A percentile compares a stretch with the other conserved stretches of the same genome.
phyloP scores from a whole-genome alignment of 2,329 filamentous ascomycete genomes.

The Colletotrichum falcatum region DNA sequence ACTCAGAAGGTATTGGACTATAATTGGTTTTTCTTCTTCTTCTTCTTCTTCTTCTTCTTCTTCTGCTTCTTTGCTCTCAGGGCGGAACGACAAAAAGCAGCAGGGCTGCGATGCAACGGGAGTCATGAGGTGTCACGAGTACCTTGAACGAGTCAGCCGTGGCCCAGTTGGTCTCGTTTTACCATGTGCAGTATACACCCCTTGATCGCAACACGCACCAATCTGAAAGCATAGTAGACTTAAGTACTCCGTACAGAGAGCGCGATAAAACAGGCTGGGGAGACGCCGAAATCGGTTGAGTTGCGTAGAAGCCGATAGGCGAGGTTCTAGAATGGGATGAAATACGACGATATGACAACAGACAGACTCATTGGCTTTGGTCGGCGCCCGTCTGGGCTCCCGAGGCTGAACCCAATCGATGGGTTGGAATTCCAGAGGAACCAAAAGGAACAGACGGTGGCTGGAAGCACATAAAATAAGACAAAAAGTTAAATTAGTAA shows the following conservation, averaged over 20 bases:
- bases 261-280: neutral
- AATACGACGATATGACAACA: neutral
- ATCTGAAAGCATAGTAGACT: neutral
- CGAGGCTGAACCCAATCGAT: neutral
- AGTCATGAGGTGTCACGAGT: slow-evolving; percentile 35
- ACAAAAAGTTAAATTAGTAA: neutral
- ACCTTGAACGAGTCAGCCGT: slow-evolving; percentile 38
- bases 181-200: slow-evolving; percentile 26
- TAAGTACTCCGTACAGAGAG: neutral
- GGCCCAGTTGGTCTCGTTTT: slow-evolving; percentile 20
- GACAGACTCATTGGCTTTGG: neutral
- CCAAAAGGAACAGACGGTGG: neutral
- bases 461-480: neutral
- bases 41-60: neutral
- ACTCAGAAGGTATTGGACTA: neutral
- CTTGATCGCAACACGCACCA: neutral
- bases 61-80: too few relatives aligned
- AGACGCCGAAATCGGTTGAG: neutral
- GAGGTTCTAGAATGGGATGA: neutral
- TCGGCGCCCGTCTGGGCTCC: neutral
- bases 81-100: slow-evolving; percentile 1
- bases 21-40: neutral
- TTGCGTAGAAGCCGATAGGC: neutral
- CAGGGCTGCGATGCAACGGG: slow-evolving; percentile 3
- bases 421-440: slow-evolving; percentile 1